Evolutionary conservation across 106 monocot species (phyloP), one percentile per base, ranked within the genome.

Genomic region (Triglochin maritima): DNA sequence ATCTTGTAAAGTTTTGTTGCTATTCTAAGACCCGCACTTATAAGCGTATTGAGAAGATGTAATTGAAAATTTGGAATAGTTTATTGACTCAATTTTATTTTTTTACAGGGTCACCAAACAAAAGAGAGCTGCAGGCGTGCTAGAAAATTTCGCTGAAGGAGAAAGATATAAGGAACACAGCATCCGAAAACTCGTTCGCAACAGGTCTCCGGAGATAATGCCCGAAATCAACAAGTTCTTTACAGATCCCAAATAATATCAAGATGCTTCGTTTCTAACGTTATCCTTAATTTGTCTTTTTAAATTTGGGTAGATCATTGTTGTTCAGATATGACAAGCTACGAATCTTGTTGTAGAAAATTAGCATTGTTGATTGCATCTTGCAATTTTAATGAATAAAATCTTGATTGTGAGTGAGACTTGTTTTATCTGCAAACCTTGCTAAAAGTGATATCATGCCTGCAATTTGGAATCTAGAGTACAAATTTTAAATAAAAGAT

Each of bases 161-260:
- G 72, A 78, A 71, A 72, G 9, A 47, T 78, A 78, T n/a, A 66
- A 52, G 12, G 46, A 78, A 43, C 78, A 78, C 61, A 15, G 66
- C 6, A n/a, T 78, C 4, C 17, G 78, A 10, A 78, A 72, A 43
- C 62, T 78, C 41, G 17, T 78, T 11, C 71, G 78, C 45, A 71
- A 47, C 71, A 64, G 47, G 7, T 13, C 65, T 4, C 58, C 77
- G 0, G 65, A 77, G 64, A 71, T 72, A 71, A 78, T 78, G 78
- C 78, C 78, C 3, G 53, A 50, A 5, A 4, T 78, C 44, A 78
- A 78, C 72, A 72, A 78, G 10, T 78, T 72, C 78, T 77, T 77
- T 16, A 46, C 78, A 14, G 29, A 72, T 15, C 71, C 72, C 14
- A 78, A 78, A 0, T 78, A 56, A 74, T 13, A 59, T 5, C 0